A percentile compares a stretch with the other conserved stretches of the same genome.
Evolutionary conservation across 306 rosid genomes (phyloP).

Genomic region (Dalbergia cultrata): DNA sequence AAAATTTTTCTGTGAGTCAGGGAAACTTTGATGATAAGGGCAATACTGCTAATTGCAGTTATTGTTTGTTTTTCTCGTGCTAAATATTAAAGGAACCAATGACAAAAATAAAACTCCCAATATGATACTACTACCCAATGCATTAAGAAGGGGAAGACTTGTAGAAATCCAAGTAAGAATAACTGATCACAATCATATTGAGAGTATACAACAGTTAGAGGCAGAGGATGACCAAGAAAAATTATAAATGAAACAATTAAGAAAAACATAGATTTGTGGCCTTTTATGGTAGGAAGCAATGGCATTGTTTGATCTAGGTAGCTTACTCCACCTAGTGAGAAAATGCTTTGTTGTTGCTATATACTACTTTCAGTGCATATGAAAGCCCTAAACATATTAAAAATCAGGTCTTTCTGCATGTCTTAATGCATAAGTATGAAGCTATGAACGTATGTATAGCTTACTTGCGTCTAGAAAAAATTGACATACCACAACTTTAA

Average conservation of each 20-base stretch:
- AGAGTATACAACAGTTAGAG: too few relatives aligned
- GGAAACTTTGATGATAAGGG: slow-evolving; percentile 21
- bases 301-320: too few relatives aligned
- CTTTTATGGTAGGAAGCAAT: too few relatives aligned
- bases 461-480: neutral
- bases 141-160: too few relatives aligned
- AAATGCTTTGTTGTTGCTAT: too few relatives aligned
- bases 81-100: slow-evolving; percentile 23
- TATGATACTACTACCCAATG: neutral
- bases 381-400: slow-evolving; percentile 31
- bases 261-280: too few relatives aligned
- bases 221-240: too few relatives aligned
- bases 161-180: too few relatives aligned
- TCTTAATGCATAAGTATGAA: slow-evolving; percentile 15
- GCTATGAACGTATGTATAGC: neutral
- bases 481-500: slow-evolving; percentile 96
- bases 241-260: too few relatives aligned
- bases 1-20: slow-evolving; percentile 25
- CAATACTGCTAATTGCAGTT: neutral
- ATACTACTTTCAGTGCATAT: slow-evolving; percentile 11
- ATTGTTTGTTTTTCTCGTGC: slow-evolving; percentile 3
- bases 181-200: too few relatives aligned
- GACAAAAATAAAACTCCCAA: slow-evolving; percentile 24
- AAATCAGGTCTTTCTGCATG: slow-evolving; percentile 7
- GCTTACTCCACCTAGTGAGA: too few relatives aligned